Percentiles rank a stretch among this genome's conserved stretches.
Evolutionary conservation across 257 asterid genomes (phyloP).

Genomic region (Solanum raphanifolium): DNA sequence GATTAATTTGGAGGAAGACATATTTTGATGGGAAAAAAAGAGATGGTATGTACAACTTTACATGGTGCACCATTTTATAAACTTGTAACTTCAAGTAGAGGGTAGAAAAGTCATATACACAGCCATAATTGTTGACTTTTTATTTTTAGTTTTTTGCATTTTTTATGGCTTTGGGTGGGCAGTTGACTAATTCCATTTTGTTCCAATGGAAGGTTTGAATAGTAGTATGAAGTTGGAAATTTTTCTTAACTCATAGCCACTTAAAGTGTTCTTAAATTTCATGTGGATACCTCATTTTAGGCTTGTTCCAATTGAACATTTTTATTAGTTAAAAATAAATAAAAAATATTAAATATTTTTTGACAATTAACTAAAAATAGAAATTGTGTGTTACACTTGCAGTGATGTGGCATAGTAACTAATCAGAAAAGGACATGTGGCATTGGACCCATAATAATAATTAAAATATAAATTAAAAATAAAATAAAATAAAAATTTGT

Average conservation of each 20-base stretch:
- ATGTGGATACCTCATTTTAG: too few relatives aligned
- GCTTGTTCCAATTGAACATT: too few relatives aligned
- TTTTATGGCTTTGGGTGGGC: not conserved
- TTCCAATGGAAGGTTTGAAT: not conserved
- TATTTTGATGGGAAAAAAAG: not conserved
- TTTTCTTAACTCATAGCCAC: not conserved
- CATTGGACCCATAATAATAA: too few relatives aligned
- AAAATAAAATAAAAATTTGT: too few relatives aligned
- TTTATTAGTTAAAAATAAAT: too few relatives aligned
- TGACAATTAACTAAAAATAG: too few relatives aligned
- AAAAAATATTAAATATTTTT: too few relatives aligned
- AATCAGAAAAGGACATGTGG: too few relatives aligned
- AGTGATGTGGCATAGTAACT: too few relatives aligned
- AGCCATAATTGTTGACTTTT: not conserved
- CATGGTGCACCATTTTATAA: not conserved
- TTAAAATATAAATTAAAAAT: too few relatives aligned
- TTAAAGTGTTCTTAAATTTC: too few relatives aligned
- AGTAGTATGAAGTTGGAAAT: not conserved
- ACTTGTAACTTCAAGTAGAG: not conserved
- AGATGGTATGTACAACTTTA: not conserved
- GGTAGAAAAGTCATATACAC: not conserved
- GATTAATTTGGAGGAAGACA: not conserved
- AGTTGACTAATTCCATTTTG: not conserved
- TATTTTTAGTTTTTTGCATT: not conserved
- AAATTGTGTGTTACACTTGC: too few relatives aligned